Conservation (phyloP, 2,329 filamentous ascomycete genomes). For the Penicillium sp. region DNA sequence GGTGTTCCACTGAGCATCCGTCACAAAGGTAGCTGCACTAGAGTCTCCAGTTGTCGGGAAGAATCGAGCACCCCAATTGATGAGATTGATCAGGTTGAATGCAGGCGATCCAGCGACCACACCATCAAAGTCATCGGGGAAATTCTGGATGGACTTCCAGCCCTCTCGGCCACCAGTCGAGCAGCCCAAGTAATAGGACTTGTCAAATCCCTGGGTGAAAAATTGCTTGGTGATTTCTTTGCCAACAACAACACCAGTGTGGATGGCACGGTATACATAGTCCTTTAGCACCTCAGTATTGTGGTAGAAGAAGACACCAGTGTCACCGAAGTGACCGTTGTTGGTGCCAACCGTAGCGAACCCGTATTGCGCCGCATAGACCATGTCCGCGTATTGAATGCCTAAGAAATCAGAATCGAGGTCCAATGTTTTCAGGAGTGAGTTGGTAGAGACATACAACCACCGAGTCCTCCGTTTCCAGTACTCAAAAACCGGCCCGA, state of each 20-base stretch:
- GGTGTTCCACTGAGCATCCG: conserved; percentile 19
- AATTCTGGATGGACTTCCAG: conserved; percentile 55
- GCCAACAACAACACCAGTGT: conserved; percentile 52
- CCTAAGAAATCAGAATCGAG: not conserved
- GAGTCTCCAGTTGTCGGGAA: conserved; percentile 39
- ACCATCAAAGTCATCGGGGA: conserved; percentile 59
- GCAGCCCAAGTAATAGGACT: conserved; percentile 54
- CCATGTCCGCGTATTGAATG: conserved; percentile 14
- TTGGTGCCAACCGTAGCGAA: conserved; percentile 50
- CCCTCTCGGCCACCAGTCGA: conserved; percentile 63
- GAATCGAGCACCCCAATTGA: conserved; percentile 43
- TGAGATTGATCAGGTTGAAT: conserved; percentile 45
- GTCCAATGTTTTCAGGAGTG: not conserved
- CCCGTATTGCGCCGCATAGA: conserved; percentile 22
- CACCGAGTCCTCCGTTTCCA: conserved; percentile 51
- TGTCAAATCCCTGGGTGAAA: conserved; percentile 48
- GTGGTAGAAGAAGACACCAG: conserved; percentile 25
- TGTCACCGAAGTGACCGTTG: conserved; percentile 48
- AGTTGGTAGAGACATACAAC: conserved; percentile 37
- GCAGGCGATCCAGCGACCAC: conserved; percentile 48
- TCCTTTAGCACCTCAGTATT: conserved; percentile 43
- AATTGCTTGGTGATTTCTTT: conserved; percentile 53
- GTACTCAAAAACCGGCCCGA: conserved; percentile 49
- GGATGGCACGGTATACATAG: conserved; percentile 46
- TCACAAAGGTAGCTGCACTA: conserved; percentile 23